Percentiles rank a stretch among this genome's conserved stretches.
Conservation (phyloP, 106 monocot genomes). For the Amphibolis antarctica region DNA sequence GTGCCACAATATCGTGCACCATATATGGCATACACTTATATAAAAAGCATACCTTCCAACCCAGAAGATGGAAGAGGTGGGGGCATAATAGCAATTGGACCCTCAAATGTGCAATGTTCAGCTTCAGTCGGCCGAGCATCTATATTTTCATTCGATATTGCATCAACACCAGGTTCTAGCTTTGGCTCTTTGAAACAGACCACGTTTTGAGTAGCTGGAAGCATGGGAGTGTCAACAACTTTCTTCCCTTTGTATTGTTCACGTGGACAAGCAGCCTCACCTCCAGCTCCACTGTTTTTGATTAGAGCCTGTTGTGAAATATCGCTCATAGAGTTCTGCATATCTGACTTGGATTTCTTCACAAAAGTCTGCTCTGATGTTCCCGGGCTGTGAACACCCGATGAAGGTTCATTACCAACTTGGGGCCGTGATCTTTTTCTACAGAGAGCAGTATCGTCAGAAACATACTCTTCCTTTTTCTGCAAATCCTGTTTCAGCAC, state of each 20-base stretch:
- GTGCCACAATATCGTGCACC: too few species aligned
- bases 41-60: constrained; percentile 5
- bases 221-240: background rate
- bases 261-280: background rate
- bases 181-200: constrained; percentile 26
- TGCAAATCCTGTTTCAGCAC: constrained; percentile 9
- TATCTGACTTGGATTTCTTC: constrained; percentile 10
- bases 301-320: background rate
- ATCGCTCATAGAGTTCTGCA: background rate
- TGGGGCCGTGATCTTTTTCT: constrained; percentile 15
- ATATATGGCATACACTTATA: background rate
- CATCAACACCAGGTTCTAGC: constrained; percentile 4
- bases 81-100: constrained; percentile 25
- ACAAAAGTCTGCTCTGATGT: background rate
- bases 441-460: constrained; percentile 7
- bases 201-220: background rate
- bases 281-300: background rate
- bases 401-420: constrained; percentile 5
- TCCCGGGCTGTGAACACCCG: background rate
- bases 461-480: constrained; percentile 4
- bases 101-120: constrained; percentile 4
- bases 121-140: background rate
- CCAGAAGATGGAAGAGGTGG: constrained; percentile 2
- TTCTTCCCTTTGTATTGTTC: background rate
- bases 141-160: background rate